phyloP scores from a whole-genome alignment of 208 protist species.

The Wallacemonas sp. region DNA sequence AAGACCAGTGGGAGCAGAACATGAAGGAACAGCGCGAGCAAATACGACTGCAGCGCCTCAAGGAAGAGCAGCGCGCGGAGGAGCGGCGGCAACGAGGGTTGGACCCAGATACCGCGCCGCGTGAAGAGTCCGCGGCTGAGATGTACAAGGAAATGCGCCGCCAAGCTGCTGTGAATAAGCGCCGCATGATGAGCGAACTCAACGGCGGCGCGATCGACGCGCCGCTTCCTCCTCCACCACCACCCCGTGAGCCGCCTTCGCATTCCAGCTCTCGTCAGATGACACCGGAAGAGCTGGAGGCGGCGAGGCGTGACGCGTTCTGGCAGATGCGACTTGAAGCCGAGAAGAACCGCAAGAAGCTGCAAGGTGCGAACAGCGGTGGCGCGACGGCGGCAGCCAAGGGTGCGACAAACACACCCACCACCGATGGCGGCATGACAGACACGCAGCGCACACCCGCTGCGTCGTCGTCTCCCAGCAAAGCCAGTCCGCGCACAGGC shows the following conservation, averaged over 20 bases:
- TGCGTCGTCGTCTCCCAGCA: neutral
- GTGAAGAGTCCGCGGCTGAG: conserved; percentile 26
- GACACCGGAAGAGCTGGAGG: conserved; percentile 51
- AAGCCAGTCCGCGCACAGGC: too few relatives aligned
- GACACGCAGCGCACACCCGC: neutral
- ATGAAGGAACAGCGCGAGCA: conserved; percentile 48
- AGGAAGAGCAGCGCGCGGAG: conserved; percentile 22
- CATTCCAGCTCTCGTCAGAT: conserved; percentile 49
- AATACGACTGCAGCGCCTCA: conserved; percentile 15
- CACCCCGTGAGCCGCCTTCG: conserved; percentile 28
- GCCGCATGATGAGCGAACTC: conserved; percentile 48
- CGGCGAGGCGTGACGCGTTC: conserved; percentile 68
- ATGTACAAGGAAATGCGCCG: conserved; percentile 78
- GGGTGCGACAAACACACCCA: neutral
- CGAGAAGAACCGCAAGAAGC: conserved; percentile 52
- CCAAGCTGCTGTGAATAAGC: conserved; percentile 77
- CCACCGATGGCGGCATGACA: neutral
- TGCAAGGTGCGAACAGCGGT: conserved; percentile 30
- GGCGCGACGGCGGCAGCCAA: neutral
- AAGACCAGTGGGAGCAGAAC: conserved; percentile 81
- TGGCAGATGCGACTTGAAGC: conserved; percentile 90
- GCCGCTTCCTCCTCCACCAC: conserved; percentile 19
- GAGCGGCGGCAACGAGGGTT: conserved; percentile 16
- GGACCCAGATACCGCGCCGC: conserved; percentile 8
- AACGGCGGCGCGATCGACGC: neutral